Base-by-base conservation (phyloP, 371 early-diverging fungal genomes). In the Capillidium heterosporum region DNA sequence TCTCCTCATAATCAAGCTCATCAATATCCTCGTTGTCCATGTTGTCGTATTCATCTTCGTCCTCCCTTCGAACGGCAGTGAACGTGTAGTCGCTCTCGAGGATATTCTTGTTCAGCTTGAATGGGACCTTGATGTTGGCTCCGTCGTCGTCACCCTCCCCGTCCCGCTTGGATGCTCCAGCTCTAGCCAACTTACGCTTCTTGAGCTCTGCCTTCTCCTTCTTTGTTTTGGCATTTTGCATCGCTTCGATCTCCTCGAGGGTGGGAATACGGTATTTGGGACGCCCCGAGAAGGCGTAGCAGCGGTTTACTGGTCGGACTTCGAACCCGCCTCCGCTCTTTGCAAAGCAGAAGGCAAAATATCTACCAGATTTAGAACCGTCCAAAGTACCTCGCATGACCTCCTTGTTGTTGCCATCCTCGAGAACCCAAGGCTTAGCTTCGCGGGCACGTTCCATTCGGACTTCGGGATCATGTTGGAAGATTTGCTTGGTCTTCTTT, bases 401-500 rank as follows among this genome's bases (percentile, higher is more conserved):
- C 58, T 87, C 78, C 53, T 74, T 70, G 24, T 72, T 69, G 53
- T 84, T 85, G 59, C 75, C 78, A 56, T 85, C 86, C 55, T 84
- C 84, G 0, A 89, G 62, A 3, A 86, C 75, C 87, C 87, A 89
- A 4, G 87, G 87, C 24, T 74, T 66, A 0, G 76, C 69, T 65
- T 89, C 89, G 61, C 81, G 79, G 48, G 78, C 79, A 54, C 77
- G 75, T 32, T 82, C 59, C 41, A 77, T 70, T 32, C 85, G 71
- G 48, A 76, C 76, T 32, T 82, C 79, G 59, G 85, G 84, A 56
- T 85, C 79, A 31, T 83, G 83, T 41, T 84, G 63, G 58, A 67
- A 85, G 31, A 87, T 77, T 60, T 89, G 87, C 44, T 74, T 75
- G 17, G 88, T 86, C n/a, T 80, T 71, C 63, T 86, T 87, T 65